Base-by-base conservation (phyloP, 305 asterid species). In the Rubia balearica region DNA sequence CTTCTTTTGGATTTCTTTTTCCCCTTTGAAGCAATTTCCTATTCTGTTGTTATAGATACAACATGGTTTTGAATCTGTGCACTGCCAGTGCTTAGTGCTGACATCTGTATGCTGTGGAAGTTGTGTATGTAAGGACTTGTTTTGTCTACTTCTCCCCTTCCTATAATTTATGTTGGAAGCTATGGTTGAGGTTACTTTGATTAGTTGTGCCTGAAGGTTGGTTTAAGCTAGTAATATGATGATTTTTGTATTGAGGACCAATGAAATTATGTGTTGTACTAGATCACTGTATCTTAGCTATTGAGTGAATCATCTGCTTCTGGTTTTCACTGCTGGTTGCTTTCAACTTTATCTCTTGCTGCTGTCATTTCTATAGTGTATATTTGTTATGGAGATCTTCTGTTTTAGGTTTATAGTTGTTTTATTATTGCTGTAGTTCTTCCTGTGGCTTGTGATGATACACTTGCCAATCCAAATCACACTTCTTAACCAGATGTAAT, bases 1-100 rank as follows among this genome's bases (percentile, higher is more conserved):
- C 21, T 59, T 59, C 64, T 22, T 22, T 59, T 69, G 33, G 62
- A 69, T 48, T 67, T 63, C 68, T 48, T 70, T 30, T n/a, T 16
- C n/a, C 65, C 63, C 8, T 12, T 9, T 61, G 42, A 61, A 61
- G 65, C 40, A 38, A 61, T 30, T 5, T 14, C 43, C 42, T 27
- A 13, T 61, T 61, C 17, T 2, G 40, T 61, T 11, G 17, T 57
- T 19, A 57, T 27, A 8, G 62, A 56, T 56, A 4, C 13, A 22
- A 21, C 30, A 57, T 57, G 5, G 14, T 19, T 57, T 22, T 6
- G 10, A 19, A 56, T 4, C 61, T 19, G 19, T 3, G 24, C 24
- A 56, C 13, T 56, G 10, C 56, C 16, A 48, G 16, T 48, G 53
- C 13, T 17, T 55, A n/a, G n/a, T n/a, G n/a, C n/a, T n/a, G n/a